phyloP scores from a whole-genome alignment of 306 rosid species.

The Calophaca sinica region DNA sequence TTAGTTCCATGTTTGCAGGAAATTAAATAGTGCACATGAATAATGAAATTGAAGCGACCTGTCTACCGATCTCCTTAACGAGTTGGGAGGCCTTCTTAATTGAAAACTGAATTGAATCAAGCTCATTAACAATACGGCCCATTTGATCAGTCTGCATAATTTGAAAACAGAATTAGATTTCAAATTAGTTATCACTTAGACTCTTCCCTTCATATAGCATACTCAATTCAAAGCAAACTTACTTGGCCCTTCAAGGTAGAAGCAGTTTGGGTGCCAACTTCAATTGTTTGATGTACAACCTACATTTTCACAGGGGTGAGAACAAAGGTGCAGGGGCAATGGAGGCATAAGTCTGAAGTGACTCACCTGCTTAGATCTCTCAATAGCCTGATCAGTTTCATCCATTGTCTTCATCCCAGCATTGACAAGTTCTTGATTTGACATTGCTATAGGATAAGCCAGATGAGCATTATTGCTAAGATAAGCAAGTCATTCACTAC shows the following conservation, averaged over 20 bases:
- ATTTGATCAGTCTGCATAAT: slow-evolving; percentile 90
- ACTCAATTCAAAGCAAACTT: slow-evolving; percentile 50
- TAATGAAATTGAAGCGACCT: slow-evolving; percentile 59
- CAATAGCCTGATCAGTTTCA: slow-evolving; percentile 97
- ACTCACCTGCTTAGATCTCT: slow-evolving; percentile 82
- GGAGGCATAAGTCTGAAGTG: slow-evolving; percentile 27
- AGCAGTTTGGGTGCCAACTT: slow-evolving; percentile 98
- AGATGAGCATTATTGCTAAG: slow-evolving; percentile 35
- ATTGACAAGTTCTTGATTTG: slow-evolving; percentile 91
- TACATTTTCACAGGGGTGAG: slow-evolving; percentile 49
- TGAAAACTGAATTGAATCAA: slow-evolving; percentile 97
- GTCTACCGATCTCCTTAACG: slow-evolving; percentile 98
- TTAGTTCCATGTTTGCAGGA: slow-evolving; percentile 41
- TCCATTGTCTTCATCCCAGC: slow-evolving; percentile 89
- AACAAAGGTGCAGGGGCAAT: slow-evolving; percentile 36
- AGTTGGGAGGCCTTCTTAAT: slow-evolving; percentile 98
- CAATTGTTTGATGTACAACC: slow-evolving; percentile 94
- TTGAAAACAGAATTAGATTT: slow-evolving; percentile 42
- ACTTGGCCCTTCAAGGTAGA: slow-evolving; percentile 92
- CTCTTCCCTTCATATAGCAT: slow-evolving; percentile 27
- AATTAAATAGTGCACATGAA: slow-evolving; percentile 14
- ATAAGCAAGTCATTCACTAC: slow-evolving; percentile 29
- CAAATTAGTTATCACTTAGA: slow-evolving; percentile 38
- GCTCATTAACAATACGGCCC: slow-evolving; percentile 97
- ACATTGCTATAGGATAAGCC: slow-evolving; percentile 73